Evolutionary conservation across 257 asterid species (phyloP).

Genomic region (Lantana camara): DNA sequence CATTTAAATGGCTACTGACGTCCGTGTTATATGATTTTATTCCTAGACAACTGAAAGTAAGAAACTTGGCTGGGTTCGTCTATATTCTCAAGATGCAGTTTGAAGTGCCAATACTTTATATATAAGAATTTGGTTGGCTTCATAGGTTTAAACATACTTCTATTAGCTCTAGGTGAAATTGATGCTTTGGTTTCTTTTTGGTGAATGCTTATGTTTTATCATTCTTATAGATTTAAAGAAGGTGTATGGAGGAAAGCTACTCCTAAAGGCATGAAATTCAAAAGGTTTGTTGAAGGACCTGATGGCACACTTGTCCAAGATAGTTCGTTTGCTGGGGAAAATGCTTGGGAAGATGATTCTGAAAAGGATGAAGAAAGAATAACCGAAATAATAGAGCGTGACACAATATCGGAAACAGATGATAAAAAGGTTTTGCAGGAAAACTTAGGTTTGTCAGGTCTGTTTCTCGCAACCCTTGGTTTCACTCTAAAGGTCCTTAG

Average conservation of each 20-base stretch:
- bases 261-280: constrained; percentile 90
- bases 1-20: constrained; percentile 7
- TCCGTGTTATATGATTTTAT: constrained; percentile 7
- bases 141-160: constrained; percentile 16
- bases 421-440: constrained; percentile 61
- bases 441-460: constrained; percentile 85
- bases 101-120: neutral
- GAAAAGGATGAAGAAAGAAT: constrained; percentile 51
- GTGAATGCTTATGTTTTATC: constrained; percentile 21
- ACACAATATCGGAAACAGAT: constrained; percentile 48
- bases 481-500: neutral
- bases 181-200: constrained; percentile 7
- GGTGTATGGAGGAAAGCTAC: constrained; percentile 91
- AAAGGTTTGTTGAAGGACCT: constrained; percentile 85
- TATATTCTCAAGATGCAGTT: constrained; percentile 11
- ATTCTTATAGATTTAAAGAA: constrained; percentile 62
- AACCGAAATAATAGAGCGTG: constrained; percentile 58
- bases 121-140: constrained; percentile 4
- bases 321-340: constrained; percentile 86
- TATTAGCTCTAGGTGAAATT: constrained; percentile 23
- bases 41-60: constrained; percentile 6
- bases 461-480: constrained; percentile 17
- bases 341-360: constrained; percentile 89
- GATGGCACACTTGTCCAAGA: constrained; percentile 86
- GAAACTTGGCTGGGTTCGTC: constrained; percentile 1